Evolutionary conservation across 2,329 filamentous ascomycete species (phyloP).

Genomic region (Verticillium longisporum): DNA sequence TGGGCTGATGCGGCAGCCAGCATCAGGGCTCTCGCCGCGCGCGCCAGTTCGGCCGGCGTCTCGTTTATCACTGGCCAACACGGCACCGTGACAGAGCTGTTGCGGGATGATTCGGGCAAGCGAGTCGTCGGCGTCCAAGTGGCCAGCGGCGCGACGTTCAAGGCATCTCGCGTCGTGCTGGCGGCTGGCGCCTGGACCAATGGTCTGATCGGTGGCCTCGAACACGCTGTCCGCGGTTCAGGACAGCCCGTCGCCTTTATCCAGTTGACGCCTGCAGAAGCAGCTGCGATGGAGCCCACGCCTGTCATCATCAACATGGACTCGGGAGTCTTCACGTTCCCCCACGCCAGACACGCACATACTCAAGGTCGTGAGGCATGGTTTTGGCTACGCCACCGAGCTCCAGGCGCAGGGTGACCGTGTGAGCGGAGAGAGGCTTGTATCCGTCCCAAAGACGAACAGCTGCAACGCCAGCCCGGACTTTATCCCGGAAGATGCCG

Average conservation of each 20-base stretch:
- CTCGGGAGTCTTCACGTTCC: conserved; percentile 48
- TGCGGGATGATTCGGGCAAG: conserved; percentile 1
- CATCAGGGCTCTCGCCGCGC: conserved; percentile 16
- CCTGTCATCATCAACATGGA: conserved; percentile 54
- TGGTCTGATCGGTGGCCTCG: conserved; percentile 62
- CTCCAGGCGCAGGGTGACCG: conserved; percentile 37
- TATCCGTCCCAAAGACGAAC: conserved; percentile 27
- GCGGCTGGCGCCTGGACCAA: conserved; percentile 77
- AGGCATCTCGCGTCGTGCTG: conserved; percentile 49
- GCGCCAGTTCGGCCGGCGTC: conserved; percentile 21
- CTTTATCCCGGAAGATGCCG: conserved; percentile 41
- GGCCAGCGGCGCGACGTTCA: conserved; percentile 19
- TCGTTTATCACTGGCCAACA: conserved; percentile 21
- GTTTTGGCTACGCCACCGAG: conserved; percentile 43
- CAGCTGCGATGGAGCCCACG: conserved; percentile 40
- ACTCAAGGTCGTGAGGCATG: conserved; percentile 56
- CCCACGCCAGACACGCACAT: conserved; percentile 38
- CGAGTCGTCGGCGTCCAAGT: conserved; percentile 19
- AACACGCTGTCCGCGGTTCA: conserved; percentile 54
- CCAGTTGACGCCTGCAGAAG: conserved; percentile 51
- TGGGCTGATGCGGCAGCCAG: conserved; percentile 23
- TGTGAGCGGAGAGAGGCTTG: conserved; percentile 11
- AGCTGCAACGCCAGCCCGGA: conserved; percentile 32
- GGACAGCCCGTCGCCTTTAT: conserved; percentile 63
- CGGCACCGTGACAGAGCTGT: conserved; percentile 19